Evolutionary conservation across 257 asterid species (phyloP).

Genomic region (Przewalskia tangutica): DNA sequence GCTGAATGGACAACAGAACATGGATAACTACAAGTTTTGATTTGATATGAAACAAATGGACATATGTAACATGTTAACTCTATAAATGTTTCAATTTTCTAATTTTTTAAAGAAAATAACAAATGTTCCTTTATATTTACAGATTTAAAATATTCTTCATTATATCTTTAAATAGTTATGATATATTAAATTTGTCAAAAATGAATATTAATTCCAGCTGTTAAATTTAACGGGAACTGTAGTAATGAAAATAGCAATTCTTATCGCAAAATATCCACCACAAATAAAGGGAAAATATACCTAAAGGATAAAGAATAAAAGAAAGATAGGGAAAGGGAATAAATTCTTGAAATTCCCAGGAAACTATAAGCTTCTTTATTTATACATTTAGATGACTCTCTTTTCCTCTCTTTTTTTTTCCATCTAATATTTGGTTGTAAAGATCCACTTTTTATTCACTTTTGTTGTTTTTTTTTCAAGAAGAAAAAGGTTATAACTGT

Average conservation of each 20-base stretch:
- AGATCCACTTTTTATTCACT: background rate
- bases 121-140: background rate
- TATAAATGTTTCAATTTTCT: background rate
- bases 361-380: background rate
- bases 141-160: background rate
- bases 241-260: background rate
- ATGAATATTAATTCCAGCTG: background rate
- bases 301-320: background rate
- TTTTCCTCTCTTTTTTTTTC: background rate
- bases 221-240: background rate
- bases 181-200: background rate
- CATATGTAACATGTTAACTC: background rate
- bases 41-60: conserved; percentile 9
- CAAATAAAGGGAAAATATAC: background rate
- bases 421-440: background rate
- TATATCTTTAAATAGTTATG: background rate
- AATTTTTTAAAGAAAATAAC: background rate
- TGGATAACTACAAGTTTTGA: background rate
- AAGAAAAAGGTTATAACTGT: background rate
- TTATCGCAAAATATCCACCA: background rate
- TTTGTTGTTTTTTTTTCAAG: background rate
- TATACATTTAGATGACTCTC: background rate
- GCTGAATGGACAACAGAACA: background rate
- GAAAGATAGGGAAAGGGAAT: background rate
- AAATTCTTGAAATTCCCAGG: background rate